Base-by-base conservation (phyloP, 2,329 filamentous ascomycete species). In the Talaromyces pinophilus region DNA sequence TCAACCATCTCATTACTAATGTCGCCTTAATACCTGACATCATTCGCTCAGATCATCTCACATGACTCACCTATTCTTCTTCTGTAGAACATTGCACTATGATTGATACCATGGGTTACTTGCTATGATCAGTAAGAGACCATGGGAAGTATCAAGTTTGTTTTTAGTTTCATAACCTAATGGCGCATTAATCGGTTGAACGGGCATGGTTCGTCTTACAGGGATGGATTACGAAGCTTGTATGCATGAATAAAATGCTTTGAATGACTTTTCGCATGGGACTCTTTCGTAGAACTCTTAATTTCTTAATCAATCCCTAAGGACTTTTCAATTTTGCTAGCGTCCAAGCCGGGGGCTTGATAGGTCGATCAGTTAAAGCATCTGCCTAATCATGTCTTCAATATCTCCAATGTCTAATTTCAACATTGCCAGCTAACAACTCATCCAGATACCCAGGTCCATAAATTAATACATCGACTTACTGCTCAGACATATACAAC, bases 31-130 rank as follows among this genome's bases (percentile, higher is more conserved):
- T n/a, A 52, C 15, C 17, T 40, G 3, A 60, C 38, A 28, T n/a
- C 57, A 42, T 28, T 59, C 19, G 57, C 30, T 60, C 38, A 30
- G 28, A 46, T 46, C 7, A 25, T n/a, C 10, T 19, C 7, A 46
- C 46, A 28, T 30, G 38, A 30, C 6, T 4, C 5, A 25, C 44
- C 33, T 59, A 63, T 65, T 22, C 40, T 59, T 65, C 30, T 25
- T 52, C 54, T 65, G 65, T 69, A 69, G 62, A 69, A 67, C 65
- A 69, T 61, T 61, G 33, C 65, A 63, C 25, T 67, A 54, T 48
- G 60, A 60, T 54, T 48, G 60, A 60, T 44, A 54, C 52, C 48
- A 59, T 50, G 54, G 54, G 40, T 63, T 50, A 52, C 44, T 22
- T 44, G 55, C 42, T n/a, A 15, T 50, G 28, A 59, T 33, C n/a